Conservation (phyloP, 768 basidiomycete genomes). For the Suillus subalutaceus region DNA sequence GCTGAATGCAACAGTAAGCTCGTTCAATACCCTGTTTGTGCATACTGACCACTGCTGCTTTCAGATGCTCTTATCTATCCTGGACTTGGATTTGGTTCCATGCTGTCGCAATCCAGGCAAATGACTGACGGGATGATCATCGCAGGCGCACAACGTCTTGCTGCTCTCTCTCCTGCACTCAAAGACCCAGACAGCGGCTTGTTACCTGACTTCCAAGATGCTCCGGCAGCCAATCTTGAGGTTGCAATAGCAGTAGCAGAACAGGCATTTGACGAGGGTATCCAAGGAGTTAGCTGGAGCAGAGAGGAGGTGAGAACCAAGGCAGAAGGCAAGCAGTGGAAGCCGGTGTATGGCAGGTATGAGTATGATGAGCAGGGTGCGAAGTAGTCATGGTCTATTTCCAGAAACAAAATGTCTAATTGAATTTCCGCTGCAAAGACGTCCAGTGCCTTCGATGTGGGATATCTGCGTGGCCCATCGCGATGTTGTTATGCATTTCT, state of each 20-base stretch:
- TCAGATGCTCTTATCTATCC: slow-evolving; percentile 81
- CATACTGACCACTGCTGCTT: not conserved
- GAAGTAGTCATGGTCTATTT: slow-evolving; percentile 21
- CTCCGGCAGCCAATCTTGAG: slow-evolving; percentile 75
- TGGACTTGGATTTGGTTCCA: slow-evolving; percentile 81
- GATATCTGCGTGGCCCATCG: not conserved
- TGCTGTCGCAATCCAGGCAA: slow-evolving; percentile 61
- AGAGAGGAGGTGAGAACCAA: slow-evolving; percentile 57
- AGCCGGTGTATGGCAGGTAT: slow-evolving; percentile 66
- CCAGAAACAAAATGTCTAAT: slow-evolving; percentile 8
- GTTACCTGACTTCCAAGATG: slow-evolving; percentile 76
- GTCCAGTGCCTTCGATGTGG: slow-evolving; percentile 11
- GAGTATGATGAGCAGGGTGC: slow-evolving; percentile 62
- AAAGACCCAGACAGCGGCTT: slow-evolving; percentile 71
- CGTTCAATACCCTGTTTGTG: not conserved
- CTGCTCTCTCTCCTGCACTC: slow-evolving; percentile 73
- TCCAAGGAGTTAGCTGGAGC: slow-evolving; percentile 59
- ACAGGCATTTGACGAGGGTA: slow-evolving; percentile 75
- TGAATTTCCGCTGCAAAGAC: slow-evolving; percentile 13
- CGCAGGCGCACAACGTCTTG: slow-evolving; percentile 74
- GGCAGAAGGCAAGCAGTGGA: slow-evolving; percentile 59
- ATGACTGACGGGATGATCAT: slow-evolving; percentile 90
- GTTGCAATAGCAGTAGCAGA: slow-evolving; percentile 83
- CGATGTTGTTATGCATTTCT: not conserved
- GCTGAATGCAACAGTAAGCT: slow-evolving; percentile 71